Percentiles rank a stretch among this genome's conserved stretches.
Conservation (phyloP, 1,284 basidiomycete genomes). For the Calocybe gambosa region DNA sequence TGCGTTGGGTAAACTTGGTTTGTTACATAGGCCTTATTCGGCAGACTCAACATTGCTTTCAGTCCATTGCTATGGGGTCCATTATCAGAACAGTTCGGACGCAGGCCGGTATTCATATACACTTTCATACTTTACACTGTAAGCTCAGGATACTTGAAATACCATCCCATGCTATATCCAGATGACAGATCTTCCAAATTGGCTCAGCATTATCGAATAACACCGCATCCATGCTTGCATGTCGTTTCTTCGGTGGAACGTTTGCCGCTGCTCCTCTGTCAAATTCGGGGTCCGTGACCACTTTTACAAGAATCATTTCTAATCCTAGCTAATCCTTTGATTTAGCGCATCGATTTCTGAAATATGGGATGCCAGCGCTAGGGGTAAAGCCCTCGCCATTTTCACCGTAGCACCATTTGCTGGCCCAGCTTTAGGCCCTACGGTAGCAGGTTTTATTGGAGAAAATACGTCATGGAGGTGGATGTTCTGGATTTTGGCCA, state of each 20-base stretch:
- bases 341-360: constrained; percentile 49
- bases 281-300: constrained; percentile 40
- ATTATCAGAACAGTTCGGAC: constrained; percentile 49
- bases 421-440: constrained; percentile 57
- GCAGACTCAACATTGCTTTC: neutral
- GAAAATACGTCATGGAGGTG: constrained; percentile 59
- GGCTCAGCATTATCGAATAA: constrained; percentile 58
- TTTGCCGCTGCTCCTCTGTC: constrained; percentile 47
- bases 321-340: neutral
- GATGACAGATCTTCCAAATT: constrained; percentile 45
- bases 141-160: constrained; percentile 8
- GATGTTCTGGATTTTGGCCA: constrained; percentile 71
- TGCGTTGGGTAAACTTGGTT: constrained; percentile 37
- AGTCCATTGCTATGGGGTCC: constrained; percentile 62
- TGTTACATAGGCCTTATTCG: neutral
- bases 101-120: constrained; percentile 62
- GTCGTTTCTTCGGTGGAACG: constrained; percentile 63
- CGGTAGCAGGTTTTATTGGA: constrained; percentile 53
- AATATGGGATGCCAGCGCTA: constrained; percentile 61
- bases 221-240: constrained; percentile 54
- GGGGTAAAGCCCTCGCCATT: constrained; percentile 65
- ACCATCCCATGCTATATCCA: neutral
- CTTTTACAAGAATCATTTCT: neutral
- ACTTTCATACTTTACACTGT: constrained; percentile 63
- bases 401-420: constrained; percentile 76